Conservation (phyloP, 2,329 filamentous ascomycete genomes). For the Elsinoe arachidis region DNA sequence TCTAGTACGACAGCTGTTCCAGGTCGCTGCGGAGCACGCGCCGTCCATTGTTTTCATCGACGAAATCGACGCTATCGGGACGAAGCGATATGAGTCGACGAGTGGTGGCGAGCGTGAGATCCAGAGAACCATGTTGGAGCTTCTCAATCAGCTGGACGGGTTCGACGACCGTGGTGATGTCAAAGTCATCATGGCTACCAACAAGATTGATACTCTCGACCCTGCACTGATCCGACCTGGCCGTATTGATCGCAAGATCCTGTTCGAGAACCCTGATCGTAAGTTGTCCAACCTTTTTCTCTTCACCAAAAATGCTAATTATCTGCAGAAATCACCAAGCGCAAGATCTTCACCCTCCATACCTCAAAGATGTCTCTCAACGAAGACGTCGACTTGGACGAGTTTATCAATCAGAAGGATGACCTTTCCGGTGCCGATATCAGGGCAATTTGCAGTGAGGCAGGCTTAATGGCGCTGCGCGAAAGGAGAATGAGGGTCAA, state of each 20-base stretch:
- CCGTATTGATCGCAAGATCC: constrained; percentile 96
- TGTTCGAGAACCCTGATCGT: constrained; percentile 65
- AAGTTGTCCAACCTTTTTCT: constrained; percentile 26
- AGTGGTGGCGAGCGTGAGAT: constrained; percentile 96
- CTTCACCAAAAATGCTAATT: constrained; percentile 40
- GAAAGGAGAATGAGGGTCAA: constrained; percentile 97
- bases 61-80: constrained; percentile 97
- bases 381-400: constrained; percentile 94
- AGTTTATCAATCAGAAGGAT: constrained; percentile 98
- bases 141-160: constrained; percentile 95
- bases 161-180: constrained; percentile 98
- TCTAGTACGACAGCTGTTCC: constrained; percentile 91
- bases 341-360: constrained; percentile 98
- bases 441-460: constrained; percentile 97
- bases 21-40: constrained; percentile 89
- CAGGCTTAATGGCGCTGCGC: constrained; percentile 84
- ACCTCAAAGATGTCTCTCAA: constrained; percentile 93
- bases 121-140: constrained; percentile 95
- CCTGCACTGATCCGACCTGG: constrained; percentile 92
- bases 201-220: constrained; percentile 98
- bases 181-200: constrained; percentile 99
- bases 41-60: constrained; percentile 98
- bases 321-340: constrained; percentile 70
- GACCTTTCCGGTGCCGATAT: constrained; percentile 96
- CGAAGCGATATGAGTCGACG: constrained; percentile 95